These are phyloP conservation scores for Xanthoconium stramineum DNA, from an alignment of 768 basidiomycete genomes.

Conservation along the genomic window DNA sequence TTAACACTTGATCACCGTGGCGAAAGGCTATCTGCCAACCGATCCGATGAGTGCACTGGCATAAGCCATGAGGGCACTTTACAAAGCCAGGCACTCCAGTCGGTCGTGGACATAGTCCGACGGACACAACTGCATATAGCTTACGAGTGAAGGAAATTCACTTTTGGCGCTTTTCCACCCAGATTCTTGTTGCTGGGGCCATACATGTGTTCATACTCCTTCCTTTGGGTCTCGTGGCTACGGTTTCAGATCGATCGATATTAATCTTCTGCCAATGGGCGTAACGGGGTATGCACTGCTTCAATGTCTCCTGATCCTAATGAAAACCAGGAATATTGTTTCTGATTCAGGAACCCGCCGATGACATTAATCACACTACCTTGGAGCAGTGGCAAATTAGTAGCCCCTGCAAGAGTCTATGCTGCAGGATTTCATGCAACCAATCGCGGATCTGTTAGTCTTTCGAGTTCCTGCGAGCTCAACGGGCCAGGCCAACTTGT, in stretches of 20 bases:
- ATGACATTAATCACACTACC: neutral
- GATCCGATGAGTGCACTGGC: too few species aligned
- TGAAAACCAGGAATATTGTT: neutral
- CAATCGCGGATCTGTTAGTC: neutral
- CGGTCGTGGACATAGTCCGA: too few species aligned
- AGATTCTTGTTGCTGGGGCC: too few species aligned
- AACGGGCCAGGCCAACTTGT: neutral
- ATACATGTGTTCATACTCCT: neutral
- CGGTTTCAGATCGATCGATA: neutral
- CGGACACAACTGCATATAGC: too few species aligned
- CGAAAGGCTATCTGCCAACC: too few species aligned
- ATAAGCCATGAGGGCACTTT: too few species aligned
- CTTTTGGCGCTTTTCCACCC: too few species aligned
- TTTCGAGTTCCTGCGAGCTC: slow-evolving; percentile 1
- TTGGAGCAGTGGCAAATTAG: neutral
- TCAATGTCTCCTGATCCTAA: neutral
- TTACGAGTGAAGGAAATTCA: too few species aligned
- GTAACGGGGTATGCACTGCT: neutral
- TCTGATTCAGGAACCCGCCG: neutral
- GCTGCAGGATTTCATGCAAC: too few species aligned
- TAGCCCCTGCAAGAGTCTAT: neutral
- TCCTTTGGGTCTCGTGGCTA: too few species aligned
- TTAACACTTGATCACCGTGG: too few species aligned
- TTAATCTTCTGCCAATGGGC: neutral
- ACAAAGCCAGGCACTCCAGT: too few species aligned